These are phyloP conservation scores for Sclerotinia glacialis DNA, from an alignment of 2,329 filamentous ascomycete species.

Conservation along the genomic window DNA sequence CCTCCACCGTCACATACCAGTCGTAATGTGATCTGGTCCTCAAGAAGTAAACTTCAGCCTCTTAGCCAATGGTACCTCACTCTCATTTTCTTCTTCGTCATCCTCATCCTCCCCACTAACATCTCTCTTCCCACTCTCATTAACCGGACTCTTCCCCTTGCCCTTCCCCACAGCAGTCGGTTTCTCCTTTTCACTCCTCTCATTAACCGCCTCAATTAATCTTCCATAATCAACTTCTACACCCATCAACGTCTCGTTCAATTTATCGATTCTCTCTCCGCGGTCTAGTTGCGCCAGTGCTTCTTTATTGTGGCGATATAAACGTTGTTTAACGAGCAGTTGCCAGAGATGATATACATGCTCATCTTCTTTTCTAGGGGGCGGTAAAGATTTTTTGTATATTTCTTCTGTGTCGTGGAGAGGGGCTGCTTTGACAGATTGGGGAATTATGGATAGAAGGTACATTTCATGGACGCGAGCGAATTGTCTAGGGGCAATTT, in stretches of 20 bases:
- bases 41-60: conserved; percentile 26
- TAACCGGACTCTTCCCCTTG: conserved; percentile 2
- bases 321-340: conserved; percentile 70
- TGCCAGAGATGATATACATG: conserved; percentile 69
- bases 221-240: conserved; percentile 73
- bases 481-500: conserved; percentile 77
- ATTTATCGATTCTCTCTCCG: conserved; percentile 66
- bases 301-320: conserved; percentile 74
- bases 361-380: conserved; percentile 49
- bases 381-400: conserved; percentile 25
- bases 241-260: conserved; percentile 64
- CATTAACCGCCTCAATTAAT: conserved; percentile 46
- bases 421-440: conserved; percentile 53
- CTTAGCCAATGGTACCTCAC: conserved; percentile 28
- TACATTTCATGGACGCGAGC: conserved; percentile 73
- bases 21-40: neutral
- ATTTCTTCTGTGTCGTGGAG: conserved; percentile 42
- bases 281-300: conserved; percentile 66
- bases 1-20: neutral
- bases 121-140: neutral
- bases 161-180: conserved; percentile 7
- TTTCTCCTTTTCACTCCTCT: conserved; percentile 23
- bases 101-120: conserved; percentile 21
- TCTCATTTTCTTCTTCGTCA: conserved; percentile 25
- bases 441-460: conserved; percentile 59